phyloP scores from a whole-genome alignment of 352 stramenopile species.

The Phytophthora agathidicida region DNA sequence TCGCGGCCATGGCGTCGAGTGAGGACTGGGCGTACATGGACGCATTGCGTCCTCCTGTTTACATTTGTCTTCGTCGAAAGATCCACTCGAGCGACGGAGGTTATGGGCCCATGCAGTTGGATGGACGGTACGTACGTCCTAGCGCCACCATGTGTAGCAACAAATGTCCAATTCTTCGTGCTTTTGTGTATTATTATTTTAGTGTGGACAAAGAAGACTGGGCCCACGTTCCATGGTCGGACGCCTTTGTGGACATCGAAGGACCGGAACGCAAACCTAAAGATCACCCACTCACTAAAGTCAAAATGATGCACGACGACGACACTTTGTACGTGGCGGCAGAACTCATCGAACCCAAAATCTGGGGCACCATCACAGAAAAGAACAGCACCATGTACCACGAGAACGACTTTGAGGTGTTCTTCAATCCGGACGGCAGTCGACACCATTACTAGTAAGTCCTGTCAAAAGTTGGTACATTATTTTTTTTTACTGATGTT shows the following conservation, averaged over 20 bases:
- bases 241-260: slow-evolving; percentile 84
- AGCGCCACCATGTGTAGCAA: background rate
- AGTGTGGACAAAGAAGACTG: slow-evolving; percentile 75
- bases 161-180: slow-evolving; percentile 2
- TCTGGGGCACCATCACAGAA: slow-evolving; percentile 76
- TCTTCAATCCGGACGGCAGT: slow-evolving; percentile 87
- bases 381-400: slow-evolving; percentile 87
- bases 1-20: slow-evolving; percentile 15
- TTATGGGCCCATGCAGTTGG: slow-evolving; percentile 47
- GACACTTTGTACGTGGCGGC: slow-evolving; percentile 71
- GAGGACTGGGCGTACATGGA: slow-evolving; percentile 59
- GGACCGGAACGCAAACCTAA: slow-evolving; percentile 46
- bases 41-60: slow-evolving; percentile 64
- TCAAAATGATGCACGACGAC: slow-evolving; percentile 89
- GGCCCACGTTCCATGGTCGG: slow-evolving; percentile 69
- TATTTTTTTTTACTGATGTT: background rate
- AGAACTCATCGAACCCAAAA: slow-evolving; percentile 67
- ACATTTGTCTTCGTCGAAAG: slow-evolving; percentile 70
- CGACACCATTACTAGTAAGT: slow-evolving; percentile 89
- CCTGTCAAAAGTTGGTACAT: too few species aligned
- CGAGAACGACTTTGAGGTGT: slow-evolving; percentile 94
- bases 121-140: slow-evolving; percentile 56
- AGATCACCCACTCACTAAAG: slow-evolving; percentile 53
- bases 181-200: background rate
- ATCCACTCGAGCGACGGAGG: slow-evolving; percentile 15